Conservation (phyloP, 2,329 filamentous ascomycete species). For the Cladorrhinum sp. region DNA sequence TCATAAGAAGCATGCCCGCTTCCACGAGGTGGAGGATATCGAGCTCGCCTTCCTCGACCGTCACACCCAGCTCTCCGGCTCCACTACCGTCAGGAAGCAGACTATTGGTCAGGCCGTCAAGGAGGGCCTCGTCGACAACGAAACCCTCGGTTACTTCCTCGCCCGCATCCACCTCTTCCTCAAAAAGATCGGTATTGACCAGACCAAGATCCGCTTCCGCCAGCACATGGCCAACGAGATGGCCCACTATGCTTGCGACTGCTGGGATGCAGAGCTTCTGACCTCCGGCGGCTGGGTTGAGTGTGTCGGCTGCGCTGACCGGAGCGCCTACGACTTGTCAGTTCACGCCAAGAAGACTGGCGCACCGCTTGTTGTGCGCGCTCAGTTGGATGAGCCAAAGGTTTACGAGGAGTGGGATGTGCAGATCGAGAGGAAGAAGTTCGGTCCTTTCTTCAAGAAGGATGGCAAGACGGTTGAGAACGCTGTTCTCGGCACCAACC, state of each 20-base stretch:
- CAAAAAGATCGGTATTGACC: constrained; percentile 80
- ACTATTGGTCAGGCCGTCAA: constrained; percentile 84
- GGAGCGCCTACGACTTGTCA: constrained; percentile 89
- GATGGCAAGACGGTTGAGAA: constrained; percentile 82
- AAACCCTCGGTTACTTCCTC: constrained; percentile 96
- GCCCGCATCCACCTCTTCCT: constrained; percentile 92
- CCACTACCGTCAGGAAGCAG: constrained; percentile 70
- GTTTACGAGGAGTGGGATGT: constrained; percentile 83
- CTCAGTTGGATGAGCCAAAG: constrained; percentile 74
- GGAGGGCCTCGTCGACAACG: constrained; percentile 84
- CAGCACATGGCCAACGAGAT: constrained; percentile 84
- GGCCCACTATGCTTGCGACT: constrained; percentile 93
- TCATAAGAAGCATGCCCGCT: constrained; percentile 91
- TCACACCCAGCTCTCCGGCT: constrained; percentile 79
- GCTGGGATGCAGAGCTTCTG: constrained; percentile 93
- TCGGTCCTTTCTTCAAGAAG: constrained; percentile 93
- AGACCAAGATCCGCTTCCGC: constrained; percentile 86
- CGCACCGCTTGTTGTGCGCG: constrained; percentile 77
- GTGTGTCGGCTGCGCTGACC: constrained; percentile 90
- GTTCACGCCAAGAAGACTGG: constrained; percentile 94
- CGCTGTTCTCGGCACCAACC: constrained; percentile 70
- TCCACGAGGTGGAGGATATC: constrained; percentile 78
- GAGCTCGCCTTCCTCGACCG: constrained; percentile 83
- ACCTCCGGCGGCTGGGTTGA: constrained; percentile 97
- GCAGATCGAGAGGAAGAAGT: constrained; percentile 91